Conservation (phyloP, 2,329 filamentous ascomycete genomes). For the Sclerotinia minor region DNA sequence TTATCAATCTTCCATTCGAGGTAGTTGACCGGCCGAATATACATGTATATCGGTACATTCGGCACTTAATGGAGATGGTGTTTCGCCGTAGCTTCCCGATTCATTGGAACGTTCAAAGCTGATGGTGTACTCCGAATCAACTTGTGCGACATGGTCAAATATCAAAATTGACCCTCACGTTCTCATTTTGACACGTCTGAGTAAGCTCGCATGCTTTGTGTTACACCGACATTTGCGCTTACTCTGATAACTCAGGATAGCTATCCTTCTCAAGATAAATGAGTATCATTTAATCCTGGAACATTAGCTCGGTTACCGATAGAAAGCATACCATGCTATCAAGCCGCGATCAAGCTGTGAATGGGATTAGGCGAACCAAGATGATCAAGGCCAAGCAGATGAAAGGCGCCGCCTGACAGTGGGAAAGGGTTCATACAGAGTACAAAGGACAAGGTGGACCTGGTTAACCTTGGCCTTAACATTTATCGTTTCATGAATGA, state of each 20-base stretch:
- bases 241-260: conserved; percentile 11
- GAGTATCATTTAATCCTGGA: not conserved
- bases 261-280: not conserved
- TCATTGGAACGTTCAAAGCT: conserved; percentile 1
- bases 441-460: conserved; percentile 13
- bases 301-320: not conserved
- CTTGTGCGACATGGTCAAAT: conserved; percentile 14
- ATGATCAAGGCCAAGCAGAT: not conserved
- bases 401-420: conserved; percentile 16
- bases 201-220: conserved; percentile 21
- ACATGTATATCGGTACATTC: conserved; percentile 16
- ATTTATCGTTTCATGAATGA: conserved; percentile 5
- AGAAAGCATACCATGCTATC: not conserved
- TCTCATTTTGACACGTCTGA: conserved; percentile 21
- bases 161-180: not conserved
- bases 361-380: not conserved
- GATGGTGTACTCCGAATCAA: conserved; percentile 18
- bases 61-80: conserved; percentile 12
- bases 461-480: not conserved
- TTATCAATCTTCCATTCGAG: conserved; percentile 12
- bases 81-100: conserved; percentile 16
- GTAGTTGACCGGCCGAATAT: conserved; percentile 1
- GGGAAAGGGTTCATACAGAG: conserved; percentile 16
- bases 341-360: not conserved
- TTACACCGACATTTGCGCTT: conserved; percentile 26